These are phyloP conservation scores for Protomyces lactucae-debilis DNA, from an alignment of 1,139 yeast species.

Conservation along the genomic window DNA sequence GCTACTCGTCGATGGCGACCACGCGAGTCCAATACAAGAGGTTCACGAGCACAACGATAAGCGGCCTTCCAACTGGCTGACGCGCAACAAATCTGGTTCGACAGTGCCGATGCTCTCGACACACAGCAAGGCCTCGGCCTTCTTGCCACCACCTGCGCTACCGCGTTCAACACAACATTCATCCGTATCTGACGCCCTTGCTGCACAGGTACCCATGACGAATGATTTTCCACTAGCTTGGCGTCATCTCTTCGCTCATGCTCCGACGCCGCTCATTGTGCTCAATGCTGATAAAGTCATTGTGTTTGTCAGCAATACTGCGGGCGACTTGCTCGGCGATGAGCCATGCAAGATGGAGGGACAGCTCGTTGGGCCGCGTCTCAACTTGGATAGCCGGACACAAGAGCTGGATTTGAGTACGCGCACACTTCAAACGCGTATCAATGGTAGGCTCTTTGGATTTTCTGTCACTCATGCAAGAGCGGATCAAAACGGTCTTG, in stretches of 20 bases:
- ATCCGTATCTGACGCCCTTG: neutral
- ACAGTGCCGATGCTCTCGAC: neutral
- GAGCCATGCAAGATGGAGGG: neutral
- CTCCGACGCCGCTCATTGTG: slow-evolving; percentile 11
- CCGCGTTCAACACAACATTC: neutral
- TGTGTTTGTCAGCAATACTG: slow-evolving; percentile 9
- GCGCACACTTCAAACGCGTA: slow-evolving; percentile 12
- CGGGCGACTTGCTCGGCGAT: neutral
- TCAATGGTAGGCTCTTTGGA: neutral
- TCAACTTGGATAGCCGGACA: neutral
- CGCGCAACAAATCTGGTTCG: neutral
- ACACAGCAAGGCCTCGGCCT: neutral
- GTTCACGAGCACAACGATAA: neutral
- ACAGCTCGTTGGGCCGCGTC: neutral
- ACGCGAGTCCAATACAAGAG: neutral
- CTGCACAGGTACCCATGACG: neutral
- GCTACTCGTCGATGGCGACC: neutral
- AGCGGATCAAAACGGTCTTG: neutral
- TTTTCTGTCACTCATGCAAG: slow-evolving; percentile 1
- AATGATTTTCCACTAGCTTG: neutral
- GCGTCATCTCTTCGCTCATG: neutral
- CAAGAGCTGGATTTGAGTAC: neutral
- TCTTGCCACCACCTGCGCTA: neutral
- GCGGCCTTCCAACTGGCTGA: neutral
- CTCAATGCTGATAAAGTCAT: neutral